Percentiles rank a stretch among this genome's conserved stretches.
Evolutionary conservation across 352 stramenopile genomes (phyloP).

Genomic region (Phytophthora hibernalis): DNA sequence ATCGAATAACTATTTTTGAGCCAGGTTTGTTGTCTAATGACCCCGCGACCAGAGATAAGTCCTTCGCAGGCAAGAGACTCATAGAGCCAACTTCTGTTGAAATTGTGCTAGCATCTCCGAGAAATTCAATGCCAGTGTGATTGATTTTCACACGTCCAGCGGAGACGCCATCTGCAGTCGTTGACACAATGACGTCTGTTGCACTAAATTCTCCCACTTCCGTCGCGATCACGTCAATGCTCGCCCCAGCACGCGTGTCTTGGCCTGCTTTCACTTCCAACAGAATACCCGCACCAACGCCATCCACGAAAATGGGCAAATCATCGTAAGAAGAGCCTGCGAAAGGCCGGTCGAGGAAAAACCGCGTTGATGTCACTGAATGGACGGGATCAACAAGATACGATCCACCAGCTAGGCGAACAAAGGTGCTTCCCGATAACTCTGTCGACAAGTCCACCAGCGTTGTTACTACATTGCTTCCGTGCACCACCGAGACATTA

Average conservation of each 20-base stretch:
- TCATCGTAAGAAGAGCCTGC: constrained; percentile 55
- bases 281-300: constrained; percentile 53
- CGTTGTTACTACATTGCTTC: constrained; percentile 55
- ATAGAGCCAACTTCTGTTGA: constrained; percentile 56
- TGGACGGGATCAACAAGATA: constrained; percentile 59
- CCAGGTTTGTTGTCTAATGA: constrained; percentile 49
- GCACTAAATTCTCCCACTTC: constrained; percentile 18
- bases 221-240: constrained; percentile 47
- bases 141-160: constrained; percentile 47
- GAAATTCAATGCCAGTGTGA: constrained; percentile 42
- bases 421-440: constrained; percentile 46
- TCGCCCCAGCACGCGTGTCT: constrained; percentile 31
- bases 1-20: constrained; percentile 39
- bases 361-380: constrained; percentile 35
- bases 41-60: constrained; percentile 39
- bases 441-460: constrained; percentile 47
- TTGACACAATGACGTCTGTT: constrained; percentile 52
- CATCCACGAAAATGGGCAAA: constrained; percentile 60
- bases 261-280: constrained; percentile 41
- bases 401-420: constrained; percentile 54
- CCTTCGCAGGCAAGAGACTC: constrained; percentile 39
- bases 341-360: constrained; percentile 60
- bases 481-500: constrained; percentile 56
- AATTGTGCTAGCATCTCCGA: constrained; percentile 44
- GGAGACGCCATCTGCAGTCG: constrained; percentile 31